phyloP scores from a whole-genome alignment of 1,139 yeast genomes.

The Yamadazyma jaroonii region DNA sequence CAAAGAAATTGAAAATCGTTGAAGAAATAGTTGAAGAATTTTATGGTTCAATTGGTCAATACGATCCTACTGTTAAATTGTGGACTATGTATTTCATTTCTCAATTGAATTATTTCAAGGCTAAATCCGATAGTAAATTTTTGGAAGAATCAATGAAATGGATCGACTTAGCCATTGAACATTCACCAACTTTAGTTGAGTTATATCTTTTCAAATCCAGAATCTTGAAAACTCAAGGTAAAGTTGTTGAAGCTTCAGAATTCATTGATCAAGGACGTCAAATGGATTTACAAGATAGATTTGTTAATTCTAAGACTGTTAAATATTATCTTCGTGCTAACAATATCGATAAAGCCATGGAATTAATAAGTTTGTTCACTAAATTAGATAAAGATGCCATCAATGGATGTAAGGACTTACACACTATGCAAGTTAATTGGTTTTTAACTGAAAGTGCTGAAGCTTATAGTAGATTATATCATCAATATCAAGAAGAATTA shows the following conservation, averaged over 20 bases:
- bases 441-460: slow-evolving; percentile 84
- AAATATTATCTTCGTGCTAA: slow-evolving; percentile 84
- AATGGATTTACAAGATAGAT: slow-evolving; percentile 85
- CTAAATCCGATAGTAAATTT: slow-evolving; percentile 32
- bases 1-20: slow-evolving; percentile 46
- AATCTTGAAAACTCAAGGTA: slow-evolving; percentile 69
- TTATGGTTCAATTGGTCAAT: slow-evolving; percentile 26
- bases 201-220: slow-evolving; percentile 78
- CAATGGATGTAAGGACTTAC: slow-evolving; percentile 85
- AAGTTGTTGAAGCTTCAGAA: slow-evolving; percentile 58
- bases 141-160: slow-evolving; percentile 50
- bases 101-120: slow-evolving; percentile 62
- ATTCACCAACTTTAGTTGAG: slow-evolving; percentile 83
- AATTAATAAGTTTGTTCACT: slow-evolving; percentile 75
- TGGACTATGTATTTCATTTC: slow-evolving; percentile 85
- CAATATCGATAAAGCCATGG: slow-evolving; percentile 71
- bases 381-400: slow-evolving; percentile 70
- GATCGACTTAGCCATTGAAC: slow-evolving; percentile 64
- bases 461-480: slow-evolving; percentile 51
- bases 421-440: slow-evolving; percentile 91
- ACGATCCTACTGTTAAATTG: slow-evolving; percentile 53
- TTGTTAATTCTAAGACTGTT: slow-evolving; percentile 83
- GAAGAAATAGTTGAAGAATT: slow-evolving; percentile 55
- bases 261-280: slow-evolving; percentile 68
- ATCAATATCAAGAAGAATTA: slow-evolving; percentile 20